Evolutionary conservation across 2,329 filamentous ascomycete species (phyloP).

Genomic region (Trichoderma sp.): DNA sequence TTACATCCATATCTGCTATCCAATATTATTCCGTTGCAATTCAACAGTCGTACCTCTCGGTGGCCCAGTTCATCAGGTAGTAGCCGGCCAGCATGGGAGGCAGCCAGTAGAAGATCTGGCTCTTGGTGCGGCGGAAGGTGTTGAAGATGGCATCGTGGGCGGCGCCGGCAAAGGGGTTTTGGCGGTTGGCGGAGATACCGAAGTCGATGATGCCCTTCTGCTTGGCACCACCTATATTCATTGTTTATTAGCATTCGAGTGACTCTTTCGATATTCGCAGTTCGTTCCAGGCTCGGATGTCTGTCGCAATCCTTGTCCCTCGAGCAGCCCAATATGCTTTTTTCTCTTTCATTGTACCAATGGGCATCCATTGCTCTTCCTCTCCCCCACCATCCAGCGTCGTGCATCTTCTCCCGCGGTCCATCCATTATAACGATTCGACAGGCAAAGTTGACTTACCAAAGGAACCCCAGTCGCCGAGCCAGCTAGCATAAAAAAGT

Average conservation of each 20-base stretch:
- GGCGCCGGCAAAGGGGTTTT: conserved; percentile 80
- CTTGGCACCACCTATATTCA: conserved; percentile 54
- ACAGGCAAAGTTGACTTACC: conserved; percentile 56
- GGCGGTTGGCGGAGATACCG: conserved; percentile 81
- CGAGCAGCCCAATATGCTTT: too few relatives aligned
- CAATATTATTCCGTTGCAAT: neutral
- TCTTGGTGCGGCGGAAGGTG: conserved; percentile 80
- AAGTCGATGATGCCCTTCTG: conserved; percentile 70
- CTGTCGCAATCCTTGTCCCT: neutral
- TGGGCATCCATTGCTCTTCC: neutral
- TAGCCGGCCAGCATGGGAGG: conserved; percentile 80
- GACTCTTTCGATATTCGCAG: neutral
- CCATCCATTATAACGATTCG: conserved; percentile 6
- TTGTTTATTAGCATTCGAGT: conserved; percentile 11
- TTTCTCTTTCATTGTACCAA: neutral
- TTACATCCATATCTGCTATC: too few relatives aligned
- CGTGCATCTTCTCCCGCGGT: neutral
- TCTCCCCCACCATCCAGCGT: neutral
- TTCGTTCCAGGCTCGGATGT: neutral
- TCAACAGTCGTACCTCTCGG: conserved; percentile 68
- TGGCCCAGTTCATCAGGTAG: conserved; percentile 85
- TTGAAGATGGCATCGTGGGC: conserved; percentile 90
- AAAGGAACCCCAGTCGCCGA: conserved; percentile 73
- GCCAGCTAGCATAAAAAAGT: conserved; percentile 54
- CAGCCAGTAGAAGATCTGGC: conserved; percentile 86